Percentiles rank a stretch among this genome's conserved stretches.
Evolutionary conservation across 768 basidiomycete genomes (phyloP).

Genomic region (Amanita polypyramis): DNA sequence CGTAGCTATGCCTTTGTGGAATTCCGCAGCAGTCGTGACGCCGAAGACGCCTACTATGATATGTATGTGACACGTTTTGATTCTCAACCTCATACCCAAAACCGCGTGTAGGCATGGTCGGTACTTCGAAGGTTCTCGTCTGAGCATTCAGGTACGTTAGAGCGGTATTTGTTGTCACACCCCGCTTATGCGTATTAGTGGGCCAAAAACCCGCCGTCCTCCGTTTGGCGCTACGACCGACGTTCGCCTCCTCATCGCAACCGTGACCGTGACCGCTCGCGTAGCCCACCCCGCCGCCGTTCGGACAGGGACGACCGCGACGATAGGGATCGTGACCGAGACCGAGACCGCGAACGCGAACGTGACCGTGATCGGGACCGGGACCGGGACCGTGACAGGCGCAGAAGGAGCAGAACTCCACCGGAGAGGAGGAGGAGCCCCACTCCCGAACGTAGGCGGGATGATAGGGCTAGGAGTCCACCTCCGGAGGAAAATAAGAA

Average conservation of each 20-base stretch:
- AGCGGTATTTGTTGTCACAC: neutral
- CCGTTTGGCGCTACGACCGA: constrained; percentile 26
- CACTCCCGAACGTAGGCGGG: constrained; percentile 15
- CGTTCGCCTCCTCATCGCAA: constrained; percentile 18
- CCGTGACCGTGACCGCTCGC: constrained; percentile 17
- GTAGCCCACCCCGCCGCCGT: constrained; percentile 11
- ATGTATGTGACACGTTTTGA: constrained; percentile 17
- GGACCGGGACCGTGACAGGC: constrained; percentile 18
- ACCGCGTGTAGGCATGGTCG: constrained; percentile 22
- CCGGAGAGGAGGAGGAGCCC: constrained; percentile 15
- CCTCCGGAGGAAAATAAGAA: constrained; percentile 13
- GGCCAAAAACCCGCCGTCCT: constrained; percentile 30
- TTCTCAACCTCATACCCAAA: neutral
- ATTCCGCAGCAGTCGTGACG: constrained; percentile 24
- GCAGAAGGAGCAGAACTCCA: constrained; percentile 16
- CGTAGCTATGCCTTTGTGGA: constrained; percentile 30
- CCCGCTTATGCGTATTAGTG: constrained; percentile 15
- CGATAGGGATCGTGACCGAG: constrained; percentile 18
- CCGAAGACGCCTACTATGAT: constrained; percentile 28
- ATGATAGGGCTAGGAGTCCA: constrained; percentile 11
- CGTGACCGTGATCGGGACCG: constrained; percentile 18
- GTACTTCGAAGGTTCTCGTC: constrained; percentile 26
- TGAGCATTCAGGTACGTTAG: constrained; percentile 23
- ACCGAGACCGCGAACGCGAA: constrained; percentile 17
- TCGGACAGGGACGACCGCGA: constrained; percentile 16